Conservation (phyloP, 164 flowering plant species). For the Vitis rupestris region DNA sequence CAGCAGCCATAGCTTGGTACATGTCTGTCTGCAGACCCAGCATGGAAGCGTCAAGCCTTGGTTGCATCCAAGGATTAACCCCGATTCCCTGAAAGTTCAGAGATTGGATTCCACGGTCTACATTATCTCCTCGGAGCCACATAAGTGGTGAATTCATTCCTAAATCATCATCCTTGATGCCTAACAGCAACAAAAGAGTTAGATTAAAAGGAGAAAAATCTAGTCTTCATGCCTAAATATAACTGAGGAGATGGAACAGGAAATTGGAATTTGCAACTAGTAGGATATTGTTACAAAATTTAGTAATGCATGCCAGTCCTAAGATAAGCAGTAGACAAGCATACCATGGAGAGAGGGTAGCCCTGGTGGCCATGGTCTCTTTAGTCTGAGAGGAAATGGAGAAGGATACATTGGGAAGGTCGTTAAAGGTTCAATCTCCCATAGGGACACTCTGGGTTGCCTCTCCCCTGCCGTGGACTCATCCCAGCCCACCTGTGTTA, state of each 20-base stretch:
- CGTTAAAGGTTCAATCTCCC: conserved; percentile 97
- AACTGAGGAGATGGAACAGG: background rate
- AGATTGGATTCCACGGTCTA: conserved; percentile 62
- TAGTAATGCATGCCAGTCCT: background rate
- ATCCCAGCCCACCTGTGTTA: conserved; percentile 95
- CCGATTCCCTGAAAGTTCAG: conserved; percentile 85
- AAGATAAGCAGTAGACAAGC: conserved; percentile 1
- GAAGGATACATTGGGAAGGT: conserved; percentile 98
- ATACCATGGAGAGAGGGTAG: conserved; percentile 73
- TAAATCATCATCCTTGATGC: conserved; percentile 71
- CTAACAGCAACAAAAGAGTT: conserved; percentile 25
- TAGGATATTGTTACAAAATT: background rate
- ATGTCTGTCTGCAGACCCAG: conserved; percentile 73
- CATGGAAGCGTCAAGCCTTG: conserved; percentile 76
- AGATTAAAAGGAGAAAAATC: background rate
- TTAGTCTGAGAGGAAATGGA: conserved; percentile 81
- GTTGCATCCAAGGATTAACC: conserved; percentile 81
- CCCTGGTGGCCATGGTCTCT: conserved; percentile 95
- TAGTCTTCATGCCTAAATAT: background rate
- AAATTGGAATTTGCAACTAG: background rate
- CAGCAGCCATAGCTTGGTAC: conserved; percentile 87
- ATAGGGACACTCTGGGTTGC: conserved; percentile 96
- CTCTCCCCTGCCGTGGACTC: conserved; percentile 98
- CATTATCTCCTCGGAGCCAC: conserved; percentile 80
- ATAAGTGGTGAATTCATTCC: conserved; percentile 71